phyloP scores from a whole-genome alignment of 768 basidiomycete species.

The Lactarius sp. region DNA sequence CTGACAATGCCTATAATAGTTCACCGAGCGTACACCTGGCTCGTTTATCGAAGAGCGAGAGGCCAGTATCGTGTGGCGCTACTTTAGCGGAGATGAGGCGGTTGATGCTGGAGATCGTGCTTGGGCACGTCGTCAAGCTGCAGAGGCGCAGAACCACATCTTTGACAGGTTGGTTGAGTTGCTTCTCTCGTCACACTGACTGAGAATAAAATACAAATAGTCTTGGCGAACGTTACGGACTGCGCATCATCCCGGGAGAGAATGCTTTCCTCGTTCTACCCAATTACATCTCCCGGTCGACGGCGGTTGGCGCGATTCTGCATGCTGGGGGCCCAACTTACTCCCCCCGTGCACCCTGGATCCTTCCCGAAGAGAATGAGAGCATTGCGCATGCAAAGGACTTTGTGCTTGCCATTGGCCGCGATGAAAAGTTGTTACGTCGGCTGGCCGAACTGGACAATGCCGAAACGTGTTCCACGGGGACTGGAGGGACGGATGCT shows the following conservation, averaged over 20 bases:
- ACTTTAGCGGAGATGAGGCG: conserved; percentile 54
- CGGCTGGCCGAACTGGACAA: conserved; percentile 70
- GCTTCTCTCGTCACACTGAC: conserved; percentile 3
- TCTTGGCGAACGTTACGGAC: conserved; percentile 75
- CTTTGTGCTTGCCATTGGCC: conserved; percentile 61
- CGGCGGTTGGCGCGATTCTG: conserved; percentile 74
- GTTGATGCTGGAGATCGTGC: conserved; percentile 47
- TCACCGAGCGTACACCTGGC: conserved; percentile 83
- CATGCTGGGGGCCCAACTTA: conserved; percentile 53
- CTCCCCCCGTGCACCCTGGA: conserved; percentile 35
- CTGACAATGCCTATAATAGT: conserved; percentile 42
- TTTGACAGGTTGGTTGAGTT: conserved; percentile 56
- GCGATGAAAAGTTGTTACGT: conserved; percentile 74
- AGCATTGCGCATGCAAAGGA: conserved; percentile 39
- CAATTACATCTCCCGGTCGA: conserved; percentile 78
- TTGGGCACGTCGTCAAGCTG: conserved; percentile 84
- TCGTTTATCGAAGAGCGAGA: conserved; percentile 81
- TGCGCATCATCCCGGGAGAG: conserved; percentile 76
- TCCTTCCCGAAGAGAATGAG: conserved; percentile 33
- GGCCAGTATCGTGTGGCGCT: conserved; percentile 80
- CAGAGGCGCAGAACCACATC: conserved; percentile 89
- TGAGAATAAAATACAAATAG: conserved; percentile 32
- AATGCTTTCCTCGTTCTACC: conserved; percentile 81
- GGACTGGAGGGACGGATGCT: conserved; percentile 72
- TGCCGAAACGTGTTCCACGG: conserved; percentile 64